A percentile compares a stretch with the other conserved stretches of the same genome.
Conservation (phyloP, 1,284 basidiomycete genomes). For the Melampsora americana region DNA sequence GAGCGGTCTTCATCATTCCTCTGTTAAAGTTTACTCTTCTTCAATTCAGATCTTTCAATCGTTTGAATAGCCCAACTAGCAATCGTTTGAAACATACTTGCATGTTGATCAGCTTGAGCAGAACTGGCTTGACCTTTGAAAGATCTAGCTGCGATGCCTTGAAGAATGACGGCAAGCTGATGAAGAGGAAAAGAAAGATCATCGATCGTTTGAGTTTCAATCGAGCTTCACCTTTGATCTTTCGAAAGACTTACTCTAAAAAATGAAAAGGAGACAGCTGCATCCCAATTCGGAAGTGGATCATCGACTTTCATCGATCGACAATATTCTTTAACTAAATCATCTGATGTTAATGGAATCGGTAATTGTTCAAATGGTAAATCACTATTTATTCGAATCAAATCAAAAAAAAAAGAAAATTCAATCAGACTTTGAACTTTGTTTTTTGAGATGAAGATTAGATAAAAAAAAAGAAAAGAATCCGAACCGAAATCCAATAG, state of each 20-base stretch:
- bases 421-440: constrained; percentile 38
- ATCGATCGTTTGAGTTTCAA: too few relatives aligned
- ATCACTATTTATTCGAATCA: too few relatives aligned
- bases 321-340: constrained; percentile 49
- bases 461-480: neutral
- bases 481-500: constrained; percentile 50
- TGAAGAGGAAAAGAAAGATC: constrained; percentile 6
- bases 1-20: too few relatives aligned
- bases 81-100: constrained; percentile 63
- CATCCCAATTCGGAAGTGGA: constrained; percentile 71
- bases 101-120: constrained; percentile 65
- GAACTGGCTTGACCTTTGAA: constrained; percentile 81
- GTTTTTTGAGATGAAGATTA: constrained; percentile 34
- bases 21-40: constrained; percentile 51
- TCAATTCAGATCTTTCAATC: constrained; percentile 58
- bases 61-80: constrained; percentile 64
- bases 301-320: constrained; percentile 63
- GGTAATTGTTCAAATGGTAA: too few relatives aligned
- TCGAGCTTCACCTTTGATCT: too few relatives aligned
- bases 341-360: too few relatives aligned
- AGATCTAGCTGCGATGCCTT: constrained; percentile 86
- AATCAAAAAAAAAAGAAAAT: too few relatives aligned
- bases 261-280: constrained; percentile 79
- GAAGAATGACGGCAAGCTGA: constrained; percentile 77
- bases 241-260: too few relatives aligned